Percentiles rank a stretch among this genome's conserved stretches.
Evolutionary conservation across 2,329 filamentous ascomycete genomes (phyloP).

Genomic region (Ilyonectria sp.): DNA sequence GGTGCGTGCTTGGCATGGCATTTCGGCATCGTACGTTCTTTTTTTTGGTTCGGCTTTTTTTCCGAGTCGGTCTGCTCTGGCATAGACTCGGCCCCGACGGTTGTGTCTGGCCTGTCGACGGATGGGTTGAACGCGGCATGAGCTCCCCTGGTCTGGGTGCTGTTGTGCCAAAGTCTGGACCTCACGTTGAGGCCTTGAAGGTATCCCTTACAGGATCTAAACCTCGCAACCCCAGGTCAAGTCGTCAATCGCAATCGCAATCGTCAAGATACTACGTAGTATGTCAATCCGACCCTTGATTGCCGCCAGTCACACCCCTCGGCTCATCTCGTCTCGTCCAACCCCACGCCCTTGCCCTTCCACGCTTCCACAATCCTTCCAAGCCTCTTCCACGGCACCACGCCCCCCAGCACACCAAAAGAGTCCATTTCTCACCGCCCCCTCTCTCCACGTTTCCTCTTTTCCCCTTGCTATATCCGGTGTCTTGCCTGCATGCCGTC

Average conservation of each 20-base stretch:
- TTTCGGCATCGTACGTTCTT: constrained; percentile 15
- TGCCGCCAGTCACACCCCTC: constrained; percentile 14
- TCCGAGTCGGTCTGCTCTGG: no score
- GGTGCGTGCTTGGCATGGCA: neutral
- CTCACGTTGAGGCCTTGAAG: no score
- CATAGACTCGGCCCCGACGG: neutral
- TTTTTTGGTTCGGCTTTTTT: constrained; percentile 1
- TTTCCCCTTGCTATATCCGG: neutral
- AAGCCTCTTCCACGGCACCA: constrained; percentile 11
- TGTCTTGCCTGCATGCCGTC: neutral
- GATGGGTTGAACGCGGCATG: constrained; percentile 9
- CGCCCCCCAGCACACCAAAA: neutral
- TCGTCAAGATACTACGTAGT: neutral
- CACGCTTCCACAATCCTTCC: constrained; percentile 2
- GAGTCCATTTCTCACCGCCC: no score
- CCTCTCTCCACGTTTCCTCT: constrained; percentile 22
- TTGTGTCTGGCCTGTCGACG: neutral
- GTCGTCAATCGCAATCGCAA: no score
- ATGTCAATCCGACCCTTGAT: neutral
- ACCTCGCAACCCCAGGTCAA: neutral
- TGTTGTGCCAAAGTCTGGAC: no score
- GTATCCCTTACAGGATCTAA: neutral
- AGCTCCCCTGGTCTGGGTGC: neutral
- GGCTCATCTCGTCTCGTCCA: constrained; percentile 3
- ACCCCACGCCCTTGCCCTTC: neutral